Evolutionary conservation across 805 yeast genomes (phyloP).

Genomic region (Candida wancherniae): DNA sequence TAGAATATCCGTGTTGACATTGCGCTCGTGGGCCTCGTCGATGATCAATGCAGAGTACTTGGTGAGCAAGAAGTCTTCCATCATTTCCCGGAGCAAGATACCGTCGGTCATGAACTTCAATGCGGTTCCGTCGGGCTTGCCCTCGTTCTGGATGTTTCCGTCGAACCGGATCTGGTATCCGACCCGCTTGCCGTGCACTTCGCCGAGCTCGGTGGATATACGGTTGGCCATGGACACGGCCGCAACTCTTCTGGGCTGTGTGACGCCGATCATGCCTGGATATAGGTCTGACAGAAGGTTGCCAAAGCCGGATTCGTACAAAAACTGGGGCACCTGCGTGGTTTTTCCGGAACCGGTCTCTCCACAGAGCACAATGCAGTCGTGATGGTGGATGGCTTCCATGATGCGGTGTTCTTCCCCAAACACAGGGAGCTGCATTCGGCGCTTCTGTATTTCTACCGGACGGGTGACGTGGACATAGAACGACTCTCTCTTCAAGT

Average conservation of each 20-base stretch:
- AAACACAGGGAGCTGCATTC: constrained; percentile 80
- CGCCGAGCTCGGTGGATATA: constrained; percentile 72
- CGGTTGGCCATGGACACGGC: constrained; percentile 88
- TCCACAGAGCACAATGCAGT: constrained; percentile 88
- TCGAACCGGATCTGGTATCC: constrained; percentile 84
- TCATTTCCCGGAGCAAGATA: constrained; percentile 88
- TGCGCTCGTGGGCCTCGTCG: constrained; percentile 98
- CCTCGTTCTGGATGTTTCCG: constrained; percentile 52
- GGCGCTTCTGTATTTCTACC: constrained; percentile 57
- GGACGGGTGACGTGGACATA: constrained; percentile 65
- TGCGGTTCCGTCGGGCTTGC: constrained; percentile 48
- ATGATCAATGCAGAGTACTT: constrained; percentile 84
- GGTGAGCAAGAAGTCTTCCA: constrained; percentile 73
- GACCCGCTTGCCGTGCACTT: constrained; percentile 56
- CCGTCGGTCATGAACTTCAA: constrained; percentile 93
- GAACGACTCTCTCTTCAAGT: constrained; percentile 52
- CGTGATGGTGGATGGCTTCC: constrained; percentile 94
- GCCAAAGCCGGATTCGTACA: constrained; percentile 92
- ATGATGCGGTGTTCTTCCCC: constrained; percentile 87
- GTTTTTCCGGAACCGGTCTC: constrained; percentile 99
- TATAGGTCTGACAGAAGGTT: constrained; percentile 44
- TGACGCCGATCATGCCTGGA: constrained; percentile 94
- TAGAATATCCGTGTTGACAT: constrained; percentile 89
- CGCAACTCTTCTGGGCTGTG: constrained; percentile 94
- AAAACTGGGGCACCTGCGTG: constrained; percentile 95